Base-by-base conservation (phyloP, 2,329 filamentous ascomycete species). In the Ophiostoma piceae region DNA sequence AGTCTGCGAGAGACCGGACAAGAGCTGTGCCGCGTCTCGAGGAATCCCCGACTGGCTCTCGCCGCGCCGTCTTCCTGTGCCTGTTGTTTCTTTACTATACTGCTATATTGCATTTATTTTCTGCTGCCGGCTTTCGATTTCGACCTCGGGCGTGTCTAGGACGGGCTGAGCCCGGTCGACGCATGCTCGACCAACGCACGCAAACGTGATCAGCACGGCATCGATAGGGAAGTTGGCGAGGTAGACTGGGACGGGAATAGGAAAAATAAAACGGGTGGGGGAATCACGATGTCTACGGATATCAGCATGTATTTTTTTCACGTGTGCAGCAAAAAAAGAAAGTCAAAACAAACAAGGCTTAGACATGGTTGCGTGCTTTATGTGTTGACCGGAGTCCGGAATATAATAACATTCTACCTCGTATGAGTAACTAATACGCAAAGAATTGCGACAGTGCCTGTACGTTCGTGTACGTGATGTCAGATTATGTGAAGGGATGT, bases 251-350 rank as follows among this genome's bases (percentile, higher is more conserved):
- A 47, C 65, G 14, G 65, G 37, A 66, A 47, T 37, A 47, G 37
- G 65, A 32, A 47, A 66, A 66, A n/a, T 3, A 60, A 65, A 65
- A 39, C 62, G 35, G 62, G 62, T 29, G 65, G 39, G 22, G 22
- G 16, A 66, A 43, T 14, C 11, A 66, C 65, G n/a, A 47, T 26
- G 39, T 66, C 39, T 66, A 43, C 65, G 39, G 65, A 66, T 66
- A 41, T 41, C 39, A 66, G 65, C 39, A 47, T 66, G 65, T 66
- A 39, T 47, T 66, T 66, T 66, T 66, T 66, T 66, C 65, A 66
- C 39, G 37, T 66, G 65, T 66, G 39, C 65, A 32, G 22, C 35
- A 43, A 43, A 66, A 66, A 6, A 41, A 39, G 39, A 47, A 43
- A 57, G 51, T 57, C 51, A 57, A 57, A 57, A 57, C 51, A 51